These are phyloP conservation scores for Dactylellina sp. DNA, from an alignment of 2,329 filamentous ascomycete species.

Conservation along the genomic window DNA sequence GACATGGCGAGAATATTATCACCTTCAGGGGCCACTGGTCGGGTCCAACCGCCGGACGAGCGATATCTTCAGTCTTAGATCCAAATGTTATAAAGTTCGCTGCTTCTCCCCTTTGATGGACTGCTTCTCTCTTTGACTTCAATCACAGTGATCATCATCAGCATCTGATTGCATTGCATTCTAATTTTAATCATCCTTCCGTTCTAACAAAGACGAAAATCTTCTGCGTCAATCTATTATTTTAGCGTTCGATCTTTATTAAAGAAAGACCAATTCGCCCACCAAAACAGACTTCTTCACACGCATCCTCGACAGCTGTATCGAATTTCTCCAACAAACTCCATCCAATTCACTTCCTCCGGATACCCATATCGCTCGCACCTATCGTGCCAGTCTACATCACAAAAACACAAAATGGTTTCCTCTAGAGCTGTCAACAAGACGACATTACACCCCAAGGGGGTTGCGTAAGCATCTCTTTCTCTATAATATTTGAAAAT, in stretches of 20 bases:
- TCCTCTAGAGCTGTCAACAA: conserved; percentile 66
- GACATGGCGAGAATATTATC: conserved; percentile 44
- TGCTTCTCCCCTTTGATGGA: conserved; percentile 30
- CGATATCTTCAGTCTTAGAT: conserved; percentile 41
- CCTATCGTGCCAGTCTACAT: conserved; percentile 39
- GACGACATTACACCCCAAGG: conserved; percentile 55
- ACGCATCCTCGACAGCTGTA: conserved; percentile 21
- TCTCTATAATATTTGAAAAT: neutral
- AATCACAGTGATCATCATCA: conserved; percentile 54
- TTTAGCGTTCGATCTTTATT: conserved; percentile 23
- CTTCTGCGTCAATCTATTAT: neutral
- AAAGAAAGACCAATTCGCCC: neutral
- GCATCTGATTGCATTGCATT: conserved; percentile 41
- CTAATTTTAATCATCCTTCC: neutral
- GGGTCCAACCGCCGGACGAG: conserved; percentile 54
- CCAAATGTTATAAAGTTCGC: conserved; percentile 57
- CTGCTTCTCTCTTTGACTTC: conserved; percentile 57
- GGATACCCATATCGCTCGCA: conserved; percentile 45
- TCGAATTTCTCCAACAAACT: conserved; percentile 16
- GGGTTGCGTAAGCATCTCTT: conserved; percentile 52
- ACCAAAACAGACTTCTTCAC: conserved; percentile 2
- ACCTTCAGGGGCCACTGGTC: conserved; percentile 46
- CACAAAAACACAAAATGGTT: conserved; percentile 55
- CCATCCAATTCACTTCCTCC: conserved; percentile 37
- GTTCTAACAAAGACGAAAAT: conserved; percentile 28